These are phyloP conservation scores for Spatholobus suberectus DNA, from an alignment of 306 rosid species.

Conservation along the genomic window DNA sequence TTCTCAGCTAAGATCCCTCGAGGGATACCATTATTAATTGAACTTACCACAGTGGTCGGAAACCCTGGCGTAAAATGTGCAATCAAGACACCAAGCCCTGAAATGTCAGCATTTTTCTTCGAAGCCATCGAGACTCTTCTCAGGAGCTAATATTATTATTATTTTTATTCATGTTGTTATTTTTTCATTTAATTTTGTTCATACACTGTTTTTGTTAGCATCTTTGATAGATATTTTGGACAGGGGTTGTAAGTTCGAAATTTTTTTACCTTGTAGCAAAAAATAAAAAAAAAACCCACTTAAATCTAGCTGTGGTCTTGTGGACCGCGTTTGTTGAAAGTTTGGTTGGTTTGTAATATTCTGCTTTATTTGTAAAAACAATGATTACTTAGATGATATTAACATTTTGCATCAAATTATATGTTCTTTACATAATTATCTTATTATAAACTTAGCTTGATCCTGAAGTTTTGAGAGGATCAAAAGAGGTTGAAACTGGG, in stretches of 20 bases:
- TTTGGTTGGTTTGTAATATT: conserved; percentile 44
- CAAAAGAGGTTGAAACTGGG: not conserved
- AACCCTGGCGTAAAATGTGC: conserved; percentile 89
- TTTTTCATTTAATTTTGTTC: conserved; percentile 44
- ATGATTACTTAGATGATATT: conserved; percentile 28
- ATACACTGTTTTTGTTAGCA: conserved; percentile 43
- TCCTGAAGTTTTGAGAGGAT: not conserved
- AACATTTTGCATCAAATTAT: conserved; percentile 14
- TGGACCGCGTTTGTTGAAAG: conserved; percentile 35
- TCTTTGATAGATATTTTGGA: conserved; percentile 47
- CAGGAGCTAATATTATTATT: conserved; percentile 50
- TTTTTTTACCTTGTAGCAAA: too few relatives aligned
- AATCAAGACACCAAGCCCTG: conserved; percentile 91
- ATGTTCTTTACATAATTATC: not conserved
- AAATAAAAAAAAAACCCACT: too few relatives aligned
- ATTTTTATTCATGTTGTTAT: not conserved
- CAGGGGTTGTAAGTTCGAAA: conserved; percentile 33
- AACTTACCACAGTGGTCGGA: conserved; percentile 76
- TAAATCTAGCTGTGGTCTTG: conserved; percentile 30
- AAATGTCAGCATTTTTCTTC: conserved; percentile 78
- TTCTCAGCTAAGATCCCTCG: conserved; percentile 86
- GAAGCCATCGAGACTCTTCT: conserved; percentile 88
- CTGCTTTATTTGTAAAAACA: conserved; percentile 39
- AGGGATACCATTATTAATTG: conserved; percentile 79
- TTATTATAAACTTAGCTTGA: not conserved